phyloP scores from a whole-genome alignment of 441 rosid species.

The Flueggea neowawraea region DNA sequence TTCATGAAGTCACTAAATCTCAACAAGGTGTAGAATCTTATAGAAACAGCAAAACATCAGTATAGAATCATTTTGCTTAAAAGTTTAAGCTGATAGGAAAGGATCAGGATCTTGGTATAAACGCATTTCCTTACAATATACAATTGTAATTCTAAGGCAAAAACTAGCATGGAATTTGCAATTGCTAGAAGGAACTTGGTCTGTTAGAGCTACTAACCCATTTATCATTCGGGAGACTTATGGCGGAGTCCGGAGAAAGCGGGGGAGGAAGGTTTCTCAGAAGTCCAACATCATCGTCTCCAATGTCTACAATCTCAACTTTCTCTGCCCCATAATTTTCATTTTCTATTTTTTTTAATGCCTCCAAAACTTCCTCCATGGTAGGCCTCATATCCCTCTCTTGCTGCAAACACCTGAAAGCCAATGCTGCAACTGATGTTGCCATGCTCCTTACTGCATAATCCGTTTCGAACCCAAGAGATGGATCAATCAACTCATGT shows the following conservation, averaged over 20 bases:
- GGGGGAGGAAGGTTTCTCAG: slow-evolving; percentile 41
- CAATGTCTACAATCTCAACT: slow-evolving; percentile 40
- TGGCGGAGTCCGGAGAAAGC: slow-evolving; percentile 51
- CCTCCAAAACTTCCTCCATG: slow-evolving; percentile 42
- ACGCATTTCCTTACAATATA: neutral
- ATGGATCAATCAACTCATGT: slow-evolving; percentile 51
- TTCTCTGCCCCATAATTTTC: slow-evolving; percentile 26
- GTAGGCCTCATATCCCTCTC: slow-evolving; percentile 59
- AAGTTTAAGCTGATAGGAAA: too few species aligned
- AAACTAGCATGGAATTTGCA: neutral
- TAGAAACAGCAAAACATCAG: too few species aligned
- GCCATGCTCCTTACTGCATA: slow-evolving; percentile 27
- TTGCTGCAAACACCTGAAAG: slow-evolving; percentile 56
- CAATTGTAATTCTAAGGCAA: neutral
- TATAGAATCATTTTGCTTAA: too few species aligned
- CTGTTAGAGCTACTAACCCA: slow-evolving; percentile 49
- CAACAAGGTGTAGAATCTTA: too few species aligned
- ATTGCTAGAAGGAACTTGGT: slow-evolving; percentile 26
- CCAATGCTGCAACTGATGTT: slow-evolving; percentile 47
- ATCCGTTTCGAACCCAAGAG: slow-evolving; percentile 44
- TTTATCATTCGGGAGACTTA: slow-evolving; percentile 36
- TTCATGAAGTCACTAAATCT: too few species aligned
- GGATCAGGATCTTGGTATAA: too few species aligned
- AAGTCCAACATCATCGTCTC: slow-evolving; percentile 43
- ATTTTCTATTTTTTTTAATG: slow-evolving; percentile 30